Evolutionary conservation across 164 flowering plant genomes (phyloP), one percentile per base, ranked within the genome.

Genomic region (Paratinospora sagittata): DNA sequence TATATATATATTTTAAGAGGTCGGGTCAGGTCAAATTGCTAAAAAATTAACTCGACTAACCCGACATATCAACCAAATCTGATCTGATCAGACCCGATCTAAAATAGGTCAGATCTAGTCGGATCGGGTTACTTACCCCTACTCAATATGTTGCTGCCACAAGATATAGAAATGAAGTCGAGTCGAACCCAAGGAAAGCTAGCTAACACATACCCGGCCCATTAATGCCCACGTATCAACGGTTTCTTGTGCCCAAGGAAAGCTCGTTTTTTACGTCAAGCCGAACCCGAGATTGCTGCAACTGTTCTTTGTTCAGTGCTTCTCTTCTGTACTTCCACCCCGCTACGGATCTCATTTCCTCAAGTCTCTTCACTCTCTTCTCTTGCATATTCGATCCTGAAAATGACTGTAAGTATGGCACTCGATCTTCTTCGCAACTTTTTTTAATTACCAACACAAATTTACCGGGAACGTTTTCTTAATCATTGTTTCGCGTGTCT

Each of bases 241-340:
- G 33, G 63, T 60, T 60, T 60, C 63, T 60, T 60, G 63, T 23
- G 63, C 63, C 1, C 23, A 60, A 27, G 63, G 63, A 60, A 60
- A 60, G 63, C 63, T 60, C 63, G 30, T 17, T 16, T 52, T 13
- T 16, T 52, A 16, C 58, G 19, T 8, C 27, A 8, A 23, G 27
- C n/a, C 23, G 3, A 3, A 60, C 11, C 11, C 27, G 14, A 0
- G 57, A 14, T 19, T 13, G 24, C 30, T 3, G 2, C 27, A 23
- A 60, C 9, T 23, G 27, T 26, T 21, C 27, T n/a, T 6, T 23
- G 12, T 60, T 26, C 12, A 13, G 2, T 5, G 21, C 57, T 12
- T 6, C 57, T 5, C 12, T 5, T 11, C 14, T 3, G 12, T 49
- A 2, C 19, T 14, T 49, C 55, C 21, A 21, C 1, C 63, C 58